Evolutionary conservation across 2,329 filamentous ascomycete genomes (phyloP).

Genomic region (Paradendryphiella salina): DNA sequence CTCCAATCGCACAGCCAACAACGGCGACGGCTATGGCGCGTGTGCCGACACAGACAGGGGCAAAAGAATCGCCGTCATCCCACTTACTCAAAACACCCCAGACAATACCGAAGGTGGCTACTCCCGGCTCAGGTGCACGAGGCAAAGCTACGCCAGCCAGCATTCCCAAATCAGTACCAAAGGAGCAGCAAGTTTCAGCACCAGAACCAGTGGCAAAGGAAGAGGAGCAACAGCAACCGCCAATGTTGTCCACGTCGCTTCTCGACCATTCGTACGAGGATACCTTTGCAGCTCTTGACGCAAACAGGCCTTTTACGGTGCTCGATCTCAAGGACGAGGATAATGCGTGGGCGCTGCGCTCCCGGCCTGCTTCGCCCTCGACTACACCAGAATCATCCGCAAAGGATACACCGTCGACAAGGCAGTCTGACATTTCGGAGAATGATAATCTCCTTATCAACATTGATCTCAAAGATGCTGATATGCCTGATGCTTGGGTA

Average conservation of each 20-base stretch:
- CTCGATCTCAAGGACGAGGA: conserved; percentile 44
- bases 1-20: conserved; percentile 38
- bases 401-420: conserved; percentile 45
- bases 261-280: conserved; percentile 43
- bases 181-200: conserved; percentile 27
- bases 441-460: conserved; percentile 49
- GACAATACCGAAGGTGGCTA: conserved; percentile 38
- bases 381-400: conserved; percentile 43
- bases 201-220: conserved; percentile 27
- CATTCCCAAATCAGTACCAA: conserved; percentile 30
- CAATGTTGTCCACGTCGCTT: conserved; percentile 33
- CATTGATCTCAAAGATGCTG: conserved; percentile 42
- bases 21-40: conserved; percentile 46
- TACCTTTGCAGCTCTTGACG: conserved; percentile 39
- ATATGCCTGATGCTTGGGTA: conserved; percentile 42
- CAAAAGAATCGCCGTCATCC: conserved; percentile 44
- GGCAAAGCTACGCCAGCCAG: conserved; percentile 41
- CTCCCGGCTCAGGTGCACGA: conserved; percentile 39
- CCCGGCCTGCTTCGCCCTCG: conserved; percentile 37
- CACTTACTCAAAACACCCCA: conserved; percentile 48
- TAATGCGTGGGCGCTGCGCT: conserved; percentile 40
- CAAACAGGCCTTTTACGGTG: conserved; percentile 38
- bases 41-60: conserved; percentile 43
- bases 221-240: conserved; percentile 24
- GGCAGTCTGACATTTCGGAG: conserved; percentile 50